Conservation (phyloP, 176 grass and related monocot species). For the Rhynchospora pubera region DNA sequence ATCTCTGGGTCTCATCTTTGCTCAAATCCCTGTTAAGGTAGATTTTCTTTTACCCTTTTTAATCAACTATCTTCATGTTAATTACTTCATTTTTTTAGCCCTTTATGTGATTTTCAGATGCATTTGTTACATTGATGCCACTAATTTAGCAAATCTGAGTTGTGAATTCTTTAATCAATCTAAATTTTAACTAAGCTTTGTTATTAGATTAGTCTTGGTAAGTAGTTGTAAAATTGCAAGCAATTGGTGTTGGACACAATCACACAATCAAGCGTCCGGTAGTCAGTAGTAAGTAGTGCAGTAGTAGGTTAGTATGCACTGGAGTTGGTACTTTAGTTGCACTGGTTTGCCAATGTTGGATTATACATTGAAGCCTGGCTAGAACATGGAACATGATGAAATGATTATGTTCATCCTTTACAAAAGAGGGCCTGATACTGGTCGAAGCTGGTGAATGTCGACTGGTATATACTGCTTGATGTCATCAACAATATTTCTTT, state of each 20-base stretch:
- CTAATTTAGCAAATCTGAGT: neutral
- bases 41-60: neutral
- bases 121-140: neutral
- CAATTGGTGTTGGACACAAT: neutral
- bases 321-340: neutral
- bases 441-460: neutral
- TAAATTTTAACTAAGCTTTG: neutral
- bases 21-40: constrained; percentile 68
- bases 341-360: neutral
- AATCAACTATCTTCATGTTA: neutral
- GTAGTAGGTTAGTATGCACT: too few species aligned
- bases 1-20: constrained; percentile 45
- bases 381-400: neutral
- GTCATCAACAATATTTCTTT: neutral
- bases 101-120: neutral
- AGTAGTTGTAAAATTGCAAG: neutral
- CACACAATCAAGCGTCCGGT: too few species aligned
- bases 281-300: too few species aligned
- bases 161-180: neutral
- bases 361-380: neutral
- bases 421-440: neutral
- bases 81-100: neutral
- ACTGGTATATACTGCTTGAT: neutral
- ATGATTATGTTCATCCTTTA: neutral
- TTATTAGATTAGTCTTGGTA: too few species aligned